phyloP scores from a whole-genome alignment of 495 filamentous ascomycete species.

The Thermochaetoides thermophila region DNA sequence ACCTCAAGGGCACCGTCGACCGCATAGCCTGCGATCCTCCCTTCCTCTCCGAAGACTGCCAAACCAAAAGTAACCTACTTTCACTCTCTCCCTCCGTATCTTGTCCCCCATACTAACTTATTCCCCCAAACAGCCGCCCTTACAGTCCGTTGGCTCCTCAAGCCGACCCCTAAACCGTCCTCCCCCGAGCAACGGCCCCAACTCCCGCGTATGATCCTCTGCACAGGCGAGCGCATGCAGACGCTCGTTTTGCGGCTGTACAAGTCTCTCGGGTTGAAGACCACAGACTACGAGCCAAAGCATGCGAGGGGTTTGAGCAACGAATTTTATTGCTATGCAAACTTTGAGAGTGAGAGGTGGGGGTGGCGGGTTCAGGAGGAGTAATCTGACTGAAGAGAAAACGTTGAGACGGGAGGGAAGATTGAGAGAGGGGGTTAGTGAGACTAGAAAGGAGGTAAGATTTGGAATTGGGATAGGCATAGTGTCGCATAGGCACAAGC shows the following conservation, averaged over 20 bases:
- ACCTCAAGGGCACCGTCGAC: slow-evolving; percentile 49
- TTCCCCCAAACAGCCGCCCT: slow-evolving; percentile 40
- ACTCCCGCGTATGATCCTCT: slow-evolving; percentile 36
- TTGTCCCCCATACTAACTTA: not conserved
- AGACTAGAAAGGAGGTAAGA: no score
- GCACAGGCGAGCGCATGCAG: slow-evolving; percentile 59
- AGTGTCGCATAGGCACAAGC: no score
- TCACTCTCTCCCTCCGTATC: not conserved
- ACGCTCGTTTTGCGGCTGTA: slow-evolving; percentile 38
- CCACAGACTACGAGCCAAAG: slow-evolving; percentile 44
- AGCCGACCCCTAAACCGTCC: slow-evolving; percentile 7
- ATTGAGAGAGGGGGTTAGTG: no score
- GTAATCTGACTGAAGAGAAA: no score
- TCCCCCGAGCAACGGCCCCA: not conserved
- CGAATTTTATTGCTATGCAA: slow-evolving; percentile 65
- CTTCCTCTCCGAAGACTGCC: slow-evolving; percentile 65
- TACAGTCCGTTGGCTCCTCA: slow-evolving; percentile 55
- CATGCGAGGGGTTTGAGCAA: slow-evolving; percentile 61
- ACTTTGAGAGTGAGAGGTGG: slow-evolving; percentile 49
- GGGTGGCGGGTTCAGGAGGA: slow-evolving; percentile 20
- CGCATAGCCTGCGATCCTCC: slow-evolving; percentile 62
- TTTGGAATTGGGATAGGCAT: no score
- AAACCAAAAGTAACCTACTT: slow-evolving; percentile 48
- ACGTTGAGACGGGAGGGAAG: no score
- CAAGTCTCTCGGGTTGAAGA: slow-evolving; percentile 29